Evolutionary conservation across 2,329 filamentous ascomycete species (phyloP), one percentile per base, ranked within the genome.

Genomic region (Colletotrichum viniferum): DNA sequence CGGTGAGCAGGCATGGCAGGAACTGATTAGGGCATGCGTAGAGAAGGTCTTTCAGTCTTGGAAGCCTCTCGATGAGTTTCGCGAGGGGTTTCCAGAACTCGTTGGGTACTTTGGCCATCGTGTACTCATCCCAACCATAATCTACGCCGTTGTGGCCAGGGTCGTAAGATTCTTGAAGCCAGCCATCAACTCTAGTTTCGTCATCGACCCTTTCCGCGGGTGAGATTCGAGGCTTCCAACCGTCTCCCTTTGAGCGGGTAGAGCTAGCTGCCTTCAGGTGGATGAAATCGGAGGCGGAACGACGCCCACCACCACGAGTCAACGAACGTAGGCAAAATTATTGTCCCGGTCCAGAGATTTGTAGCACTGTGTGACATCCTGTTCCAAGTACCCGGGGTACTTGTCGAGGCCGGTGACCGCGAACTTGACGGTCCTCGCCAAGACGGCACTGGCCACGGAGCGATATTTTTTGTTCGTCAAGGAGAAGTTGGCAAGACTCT

Each of bases 61-160:
- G 55, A 26, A 58, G 24, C 26, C 10, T 26, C 24, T 26, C 4
- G 5, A 58, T 30, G 26, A 58, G 55, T 16, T 58, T 30, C 24
- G 24, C 24, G 24, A 58, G 55, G 24, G 55, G 24, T 5, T 26
- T 21, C 55, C 55, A 58, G 14, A 58, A 26, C 55, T 4, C 55
- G 13, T 58, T 7, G 0, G 26, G 26, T 3, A 58, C 24, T 30
- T 58, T 30, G 1, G 16, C 26, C 1, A 26, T 30, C 24, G 9
- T 58, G 55, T 3, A 28, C 55, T 58, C 55, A 3, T 28, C 26
- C 24, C 55, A n/a, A 26, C 21, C 26, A 4, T 3, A 48, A 13
- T 48, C 1, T 13, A 1, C 2, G 3, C 18, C 43, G 4, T 48
- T 48, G 43, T 48, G 43, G 0, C 43, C n/a, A 2, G 13, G 2